phyloP scores from a whole-genome alignment of 2,329 filamentous ascomycete species.

The Colletotrichum cuscutae region DNA sequence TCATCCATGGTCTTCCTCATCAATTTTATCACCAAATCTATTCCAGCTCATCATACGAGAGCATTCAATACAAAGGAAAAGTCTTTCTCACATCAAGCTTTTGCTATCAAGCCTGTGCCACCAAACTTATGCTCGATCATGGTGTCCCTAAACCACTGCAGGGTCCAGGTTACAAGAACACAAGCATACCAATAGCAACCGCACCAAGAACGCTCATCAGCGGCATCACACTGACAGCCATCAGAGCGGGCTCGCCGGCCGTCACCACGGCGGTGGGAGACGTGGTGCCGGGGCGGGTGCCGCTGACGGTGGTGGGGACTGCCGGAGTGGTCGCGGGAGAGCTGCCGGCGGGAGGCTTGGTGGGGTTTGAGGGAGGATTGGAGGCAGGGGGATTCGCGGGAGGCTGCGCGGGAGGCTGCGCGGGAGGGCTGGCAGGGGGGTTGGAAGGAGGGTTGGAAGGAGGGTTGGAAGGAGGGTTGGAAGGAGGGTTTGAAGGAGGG shows the following conservation, averaged over 20 bases:
- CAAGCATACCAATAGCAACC: constrained; percentile 10
- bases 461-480: not conserved
- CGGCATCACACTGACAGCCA: not conserved
- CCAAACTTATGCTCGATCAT: too few species aligned
- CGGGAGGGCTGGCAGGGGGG: too few species aligned
- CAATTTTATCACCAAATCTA: not conserved
- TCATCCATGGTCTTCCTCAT: not conserved
- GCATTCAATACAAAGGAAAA: not conserved
- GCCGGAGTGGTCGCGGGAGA: not conserved
- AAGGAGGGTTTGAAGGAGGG: too few species aligned
- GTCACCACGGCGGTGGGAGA: not conserved
- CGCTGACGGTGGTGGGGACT: not conserved
- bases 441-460: not conserved
- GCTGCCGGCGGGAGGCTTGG: not conserved
- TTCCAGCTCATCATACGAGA: not conserved
- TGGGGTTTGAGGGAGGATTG: not conserved
- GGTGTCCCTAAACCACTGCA: too few species aligned
- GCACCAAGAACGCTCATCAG: constrained; percentile 10
- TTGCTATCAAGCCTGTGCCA: too few species aligned
- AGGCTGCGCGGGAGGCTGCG: not conserved
- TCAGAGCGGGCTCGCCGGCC: constrained; percentile 12
- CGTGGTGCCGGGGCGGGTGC: not conserved
- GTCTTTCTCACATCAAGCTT: too few species aligned
- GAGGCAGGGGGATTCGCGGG: not conserved
- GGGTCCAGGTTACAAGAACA: constrained; percentile 1